phyloP scores from a whole-genome alignment of 768 basidiomycete genomes.

The Boletus barrowsii region DNA sequence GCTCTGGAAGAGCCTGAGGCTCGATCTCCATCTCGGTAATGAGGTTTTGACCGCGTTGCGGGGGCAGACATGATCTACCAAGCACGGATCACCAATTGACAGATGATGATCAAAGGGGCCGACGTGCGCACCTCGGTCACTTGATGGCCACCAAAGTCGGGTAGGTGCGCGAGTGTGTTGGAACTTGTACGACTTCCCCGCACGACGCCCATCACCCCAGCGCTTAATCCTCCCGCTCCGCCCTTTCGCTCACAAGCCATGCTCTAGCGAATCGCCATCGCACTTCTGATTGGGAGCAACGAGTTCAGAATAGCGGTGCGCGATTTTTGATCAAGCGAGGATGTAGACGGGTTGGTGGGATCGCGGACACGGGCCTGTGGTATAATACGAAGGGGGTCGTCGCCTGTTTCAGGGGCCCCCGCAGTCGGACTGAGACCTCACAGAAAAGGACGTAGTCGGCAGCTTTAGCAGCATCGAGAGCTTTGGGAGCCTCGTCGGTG shows the following conservation, averaged over 20 bases:
- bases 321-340: no score
- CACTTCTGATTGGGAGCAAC: constrained; percentile 88
- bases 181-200: constrained; percentile 65
- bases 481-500: constrained; percentile 41
- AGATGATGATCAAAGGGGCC: background rate
- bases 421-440: constrained; percentile 64
- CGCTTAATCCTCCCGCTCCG: constrained; percentile 58
- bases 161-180: constrained; percentile 44
- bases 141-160: constrained; percentile 79
- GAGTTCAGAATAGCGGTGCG: no score
- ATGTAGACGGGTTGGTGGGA: no score
- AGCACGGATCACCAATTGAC: background rate
- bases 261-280: constrained; percentile 80
- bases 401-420: constrained; percentile 66
- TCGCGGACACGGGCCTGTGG: no score
- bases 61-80: constrained; percentile 64
- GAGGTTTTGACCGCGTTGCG: constrained; percentile 30
- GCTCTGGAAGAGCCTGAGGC: constrained; percentile 57
- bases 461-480: constrained; percentile 82
- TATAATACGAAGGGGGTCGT: constrained; percentile 82
- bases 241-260: constrained; percentile 71
- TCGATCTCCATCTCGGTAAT: constrained; percentile 67
- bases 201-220: constrained; percentile 67
- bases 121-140: constrained; percentile 57
- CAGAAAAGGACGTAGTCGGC: constrained; percentile 92